Evolutionary conservation across 345 rosid species (phyloP), one percentile per base, ranked within the genome.

Genomic region (Cardamine resedifolia): DNA sequence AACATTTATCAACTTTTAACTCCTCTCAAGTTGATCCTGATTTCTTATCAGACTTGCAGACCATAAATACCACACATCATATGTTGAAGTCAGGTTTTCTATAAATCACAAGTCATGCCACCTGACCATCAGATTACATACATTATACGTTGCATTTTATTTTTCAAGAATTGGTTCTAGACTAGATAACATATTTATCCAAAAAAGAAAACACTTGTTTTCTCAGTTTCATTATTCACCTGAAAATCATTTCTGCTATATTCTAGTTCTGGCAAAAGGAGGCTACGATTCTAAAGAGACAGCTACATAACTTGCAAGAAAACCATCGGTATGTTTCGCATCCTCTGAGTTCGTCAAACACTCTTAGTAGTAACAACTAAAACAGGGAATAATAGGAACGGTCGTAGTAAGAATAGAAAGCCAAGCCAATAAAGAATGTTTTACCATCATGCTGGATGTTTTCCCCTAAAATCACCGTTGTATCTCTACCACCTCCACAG

Each of bases 181-280:
- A 34, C 48, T 72, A 21, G 56, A 64, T 53, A 64, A 72, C 56
- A 33, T 21, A 34, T 21, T 21, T 11, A 23, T 30, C 44, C 48
- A 16, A 15, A 0, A 8, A 41, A 3, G 6, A 21, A 16, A 7
- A 21, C 12, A 31, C 33, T 6, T 56, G 39, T 31, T 34, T 45
- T 45, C 39, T 56, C 58, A 65, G 50, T 57, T 47, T 47, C 18
- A 20, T 2, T 19, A 20, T 2, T 19, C 63, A 59, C 78, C 55
- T 59, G 63, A 39, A 73, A 70, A 69, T 58, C 39, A 36, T 71
- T 60, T 26, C 19, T 71, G 49, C 62, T 77, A 30, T 39, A 81
- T 79, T 36, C 63, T 78, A 92, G 97, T 87, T 81, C 65, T 92
- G 96, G 98, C 91, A 86, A 68, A 85, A 78, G 68, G 98, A 90